Evolutionary conservation across 257 asterid species (phyloP).

Genomic region (Capsicum rhomboideum): DNA sequence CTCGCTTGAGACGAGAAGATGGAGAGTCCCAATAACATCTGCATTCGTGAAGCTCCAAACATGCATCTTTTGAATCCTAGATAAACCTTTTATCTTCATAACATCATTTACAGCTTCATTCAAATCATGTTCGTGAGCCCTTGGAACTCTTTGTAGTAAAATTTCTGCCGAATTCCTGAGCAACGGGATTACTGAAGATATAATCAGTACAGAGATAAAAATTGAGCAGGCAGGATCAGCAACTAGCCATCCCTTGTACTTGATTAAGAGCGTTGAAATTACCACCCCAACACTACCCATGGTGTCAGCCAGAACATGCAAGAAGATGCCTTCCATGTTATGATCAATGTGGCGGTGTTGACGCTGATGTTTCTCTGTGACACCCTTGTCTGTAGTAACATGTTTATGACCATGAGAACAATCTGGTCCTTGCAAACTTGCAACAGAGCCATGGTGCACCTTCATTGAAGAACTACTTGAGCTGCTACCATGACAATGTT

Average conservation of each 20-base stretch:
- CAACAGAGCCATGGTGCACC: not conserved
- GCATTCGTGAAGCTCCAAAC: constrained; percentile 86
- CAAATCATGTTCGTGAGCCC: constrained; percentile 56
- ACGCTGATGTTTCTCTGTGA: constrained; percentile 25
- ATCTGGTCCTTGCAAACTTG: not conserved
- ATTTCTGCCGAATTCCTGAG: constrained; percentile 89
- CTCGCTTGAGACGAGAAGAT: constrained; percentile 63
- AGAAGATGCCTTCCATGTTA: constrained; percentile 96
- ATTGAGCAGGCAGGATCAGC: constrained; percentile 98
- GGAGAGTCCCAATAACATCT: constrained; percentile 77
- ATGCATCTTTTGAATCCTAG: constrained; percentile 64
- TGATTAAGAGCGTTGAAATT: constrained; percentile 71
- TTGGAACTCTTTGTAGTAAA: constrained; percentile 87
- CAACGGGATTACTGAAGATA: constrained; percentile 80
- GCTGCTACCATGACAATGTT: not conserved
- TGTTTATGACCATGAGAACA: constrained; percentile 10
- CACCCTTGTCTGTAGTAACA: constrained; percentile 15
- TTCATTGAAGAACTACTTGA: not conserved
- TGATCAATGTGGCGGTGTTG: constrained; percentile 91
- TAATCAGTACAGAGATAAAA: constrained; percentile 71
- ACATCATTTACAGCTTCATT: constrained; percentile 45
- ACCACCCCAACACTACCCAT: constrained; percentile 96
- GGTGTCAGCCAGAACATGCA: constrained; percentile 96
- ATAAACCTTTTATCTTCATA: constrained; percentile 56
- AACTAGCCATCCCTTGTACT: constrained; percentile 92